Evolutionary conservation across 176 grass and related monocot species (phyloP).

Genomic region (Cenchrus fungigraminus): DNA sequence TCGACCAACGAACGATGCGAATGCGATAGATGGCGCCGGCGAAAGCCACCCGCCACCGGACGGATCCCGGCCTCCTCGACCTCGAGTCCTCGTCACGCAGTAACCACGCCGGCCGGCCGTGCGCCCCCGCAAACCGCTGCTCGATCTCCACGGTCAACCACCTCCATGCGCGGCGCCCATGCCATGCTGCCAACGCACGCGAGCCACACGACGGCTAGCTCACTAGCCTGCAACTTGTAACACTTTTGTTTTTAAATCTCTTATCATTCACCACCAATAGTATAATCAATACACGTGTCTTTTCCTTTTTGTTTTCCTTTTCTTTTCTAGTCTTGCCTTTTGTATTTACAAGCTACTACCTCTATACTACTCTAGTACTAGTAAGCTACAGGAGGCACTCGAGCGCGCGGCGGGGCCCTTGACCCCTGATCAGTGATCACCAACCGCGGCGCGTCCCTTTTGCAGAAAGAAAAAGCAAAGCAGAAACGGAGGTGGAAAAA

Average conservation of each 20-base stretch:
- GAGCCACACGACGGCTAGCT: not conserved
- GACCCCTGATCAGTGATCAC: constrained; percentile 11
- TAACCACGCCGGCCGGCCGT: constrained; percentile 4
- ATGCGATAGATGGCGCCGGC: not conserved
- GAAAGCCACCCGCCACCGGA: constrained; percentile 32
- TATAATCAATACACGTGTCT: not conserved
- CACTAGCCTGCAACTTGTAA: not conserved
- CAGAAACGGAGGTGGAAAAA: no score
- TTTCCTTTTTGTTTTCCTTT: not conserved
- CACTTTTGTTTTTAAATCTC: not conserved
- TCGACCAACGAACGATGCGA: constrained; percentile 34
- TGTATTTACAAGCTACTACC: constrained; percentile 35
- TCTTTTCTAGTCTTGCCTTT: not conserved
- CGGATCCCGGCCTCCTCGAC: not conserved
- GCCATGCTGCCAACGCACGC: not conserved
- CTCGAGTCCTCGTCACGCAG: not conserved
- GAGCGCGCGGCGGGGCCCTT: constrained; percentile 19
- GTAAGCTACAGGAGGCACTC: not conserved
- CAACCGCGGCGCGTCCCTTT: constrained; percentile 33
- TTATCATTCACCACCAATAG: not conserved
- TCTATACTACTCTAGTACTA: no score
- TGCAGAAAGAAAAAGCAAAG: constrained; percentile 37
- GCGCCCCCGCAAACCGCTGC: not conserved
- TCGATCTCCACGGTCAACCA: constrained; percentile 22
- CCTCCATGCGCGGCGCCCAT: not conserved